Conservation (phyloP, 2,329 filamentous ascomycete species). For the Penicillium thymicola region DNA sequence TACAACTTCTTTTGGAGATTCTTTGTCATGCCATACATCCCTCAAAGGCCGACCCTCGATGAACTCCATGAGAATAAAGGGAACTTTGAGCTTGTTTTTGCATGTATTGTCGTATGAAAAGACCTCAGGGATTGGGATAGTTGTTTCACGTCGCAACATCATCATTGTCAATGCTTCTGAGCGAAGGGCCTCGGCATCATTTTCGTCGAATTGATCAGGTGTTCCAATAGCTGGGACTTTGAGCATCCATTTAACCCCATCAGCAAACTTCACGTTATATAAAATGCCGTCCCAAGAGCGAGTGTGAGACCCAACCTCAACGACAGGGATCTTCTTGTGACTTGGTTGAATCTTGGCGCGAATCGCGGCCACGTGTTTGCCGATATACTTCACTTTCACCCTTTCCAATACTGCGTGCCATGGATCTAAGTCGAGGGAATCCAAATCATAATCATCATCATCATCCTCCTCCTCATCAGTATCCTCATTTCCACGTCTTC, state of each 20-base stretch:
- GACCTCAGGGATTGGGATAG: conserved; percentile 31
- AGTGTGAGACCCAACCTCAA: neutral
- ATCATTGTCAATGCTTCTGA: conserved; percentile 31
- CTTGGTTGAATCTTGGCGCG: neutral
- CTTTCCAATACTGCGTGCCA: neutral
- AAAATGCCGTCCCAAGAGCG: neutral
- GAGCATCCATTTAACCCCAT: conserved; percentile 2
- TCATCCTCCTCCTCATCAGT: neutral
- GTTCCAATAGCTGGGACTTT: conserved; percentile 4
- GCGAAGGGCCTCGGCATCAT: conserved; percentile 2
- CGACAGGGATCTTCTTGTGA: neutral
- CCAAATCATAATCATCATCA: neutral
- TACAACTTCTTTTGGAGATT: neutral
- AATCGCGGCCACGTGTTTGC: neutral
- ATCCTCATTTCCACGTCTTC: neutral
- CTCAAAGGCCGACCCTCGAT: conserved; percentile 23
- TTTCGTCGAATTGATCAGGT: conserved; percentile 3
- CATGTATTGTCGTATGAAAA: conserved; percentile 25
- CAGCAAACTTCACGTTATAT: neutral
- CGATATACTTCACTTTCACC: neutral
- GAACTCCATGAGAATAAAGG: conserved; percentile 29
- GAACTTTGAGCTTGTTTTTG: conserved; percentile 23
- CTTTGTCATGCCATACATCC: conserved; percentile 26
- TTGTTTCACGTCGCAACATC: conserved; percentile 28
- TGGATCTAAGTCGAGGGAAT: neutral